phyloP scores from a whole-genome alignment of 2,329 filamentous ascomycete genomes.

The Talaromyces sp. region DNA sequence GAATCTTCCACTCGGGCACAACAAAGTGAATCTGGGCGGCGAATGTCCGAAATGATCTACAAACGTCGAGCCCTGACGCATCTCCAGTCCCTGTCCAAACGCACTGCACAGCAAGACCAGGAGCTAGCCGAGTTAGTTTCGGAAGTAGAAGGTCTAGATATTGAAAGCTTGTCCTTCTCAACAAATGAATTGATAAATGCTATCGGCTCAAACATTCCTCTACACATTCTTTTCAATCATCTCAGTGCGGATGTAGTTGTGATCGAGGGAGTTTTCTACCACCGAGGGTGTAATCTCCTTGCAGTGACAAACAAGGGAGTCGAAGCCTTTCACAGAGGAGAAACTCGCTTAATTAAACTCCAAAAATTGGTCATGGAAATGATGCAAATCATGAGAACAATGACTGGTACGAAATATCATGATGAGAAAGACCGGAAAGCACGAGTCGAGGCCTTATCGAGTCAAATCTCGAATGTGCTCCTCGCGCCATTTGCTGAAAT shows the following conservation, averaged over 20 bases:
- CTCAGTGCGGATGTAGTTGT: conserved; percentile 16
- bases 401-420: conserved; percentile 14
- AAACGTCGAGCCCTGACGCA: conserved; percentile 8
- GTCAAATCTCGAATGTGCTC: conserved; percentile 14
- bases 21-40: not conserved
- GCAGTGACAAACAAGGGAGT: conserved; percentile 18
- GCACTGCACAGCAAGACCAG: conserved; percentile 2
- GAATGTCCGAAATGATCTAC: conserved; percentile 5
- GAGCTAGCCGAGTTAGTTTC: conserved; percentile 1
- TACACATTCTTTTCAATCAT: conserved; percentile 13
- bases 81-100: conserved; percentile 2
- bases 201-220: conserved; percentile 13
- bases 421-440: conserved; percentile 14
- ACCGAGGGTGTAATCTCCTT: conserved; percentile 15
- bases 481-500: conserved; percentile 15
- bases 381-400: conserved; percentile 17
- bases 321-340: conserved; percentile 10
- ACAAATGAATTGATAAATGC: conserved; percentile 16
- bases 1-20: conserved; percentile 1
- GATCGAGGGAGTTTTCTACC: conserved; percentile 17
- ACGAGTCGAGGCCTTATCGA: conserved; percentile 10
- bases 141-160: conserved; percentile 5
- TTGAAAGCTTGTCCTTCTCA: conserved; percentile 11
- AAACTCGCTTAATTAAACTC: conserved; percentile 11
- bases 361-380: conserved; percentile 16